Conservation (phyloP, 192 early-diverging fungal species). For the Rhizophagus clarus region DNA sequence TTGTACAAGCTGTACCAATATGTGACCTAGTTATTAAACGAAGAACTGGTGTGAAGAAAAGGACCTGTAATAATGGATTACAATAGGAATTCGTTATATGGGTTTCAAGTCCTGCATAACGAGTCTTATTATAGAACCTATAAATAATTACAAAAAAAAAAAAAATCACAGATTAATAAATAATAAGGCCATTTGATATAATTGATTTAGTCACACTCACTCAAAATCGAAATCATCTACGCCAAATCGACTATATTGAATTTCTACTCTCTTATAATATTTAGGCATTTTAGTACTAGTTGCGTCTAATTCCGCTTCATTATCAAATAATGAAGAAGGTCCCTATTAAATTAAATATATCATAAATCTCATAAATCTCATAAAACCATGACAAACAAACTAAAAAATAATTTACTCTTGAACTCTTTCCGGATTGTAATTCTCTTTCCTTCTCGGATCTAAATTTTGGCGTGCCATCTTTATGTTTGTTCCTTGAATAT, state of each 20-base stretch:
- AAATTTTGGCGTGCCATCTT: conserved; percentile 71
- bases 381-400: neutral
- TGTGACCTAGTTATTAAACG: conserved; percentile 75
- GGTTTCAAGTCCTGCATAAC: conserved; percentile 88
- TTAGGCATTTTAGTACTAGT: conserved; percentile 58
- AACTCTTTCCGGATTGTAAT: conserved; percentile 52
- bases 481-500: conserved; percentile 41
- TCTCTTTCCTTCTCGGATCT: conserved; percentile 80
- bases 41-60: conserved; percentile 73
- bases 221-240: conserved; percentile 99
- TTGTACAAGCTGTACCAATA: conserved; percentile 63
- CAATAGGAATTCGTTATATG: conserved; percentile 88
- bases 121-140: conserved; percentile 87
- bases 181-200: neutral
- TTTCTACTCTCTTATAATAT: conserved; percentile 77
- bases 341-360: neutral
- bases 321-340: conserved; percentile 21
- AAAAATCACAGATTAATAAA: neutral
- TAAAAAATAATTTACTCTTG: conserved; percentile 1
- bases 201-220: conserved; percentile 31
- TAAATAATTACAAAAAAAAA: neutral
- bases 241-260: conserved; percentile 91
- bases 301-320: conserved; percentile 43
- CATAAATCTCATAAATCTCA: neutral
- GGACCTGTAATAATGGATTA: conserved; percentile 86